Conservation (phyloP, 2,329 filamentous ascomycete species). For the Calonectria ilicicola region DNA sequence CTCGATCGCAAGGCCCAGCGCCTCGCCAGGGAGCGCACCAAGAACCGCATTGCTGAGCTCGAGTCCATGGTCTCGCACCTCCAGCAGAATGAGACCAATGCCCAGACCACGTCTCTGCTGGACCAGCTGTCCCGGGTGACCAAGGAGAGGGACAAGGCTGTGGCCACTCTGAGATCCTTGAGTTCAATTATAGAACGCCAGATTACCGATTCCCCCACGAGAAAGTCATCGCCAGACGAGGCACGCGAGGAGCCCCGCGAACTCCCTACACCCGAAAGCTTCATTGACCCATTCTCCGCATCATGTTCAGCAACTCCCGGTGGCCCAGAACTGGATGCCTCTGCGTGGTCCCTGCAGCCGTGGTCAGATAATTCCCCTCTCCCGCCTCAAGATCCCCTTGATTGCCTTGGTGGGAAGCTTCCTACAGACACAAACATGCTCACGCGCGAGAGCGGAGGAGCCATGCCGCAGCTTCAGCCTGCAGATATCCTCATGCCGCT, state of each 20-base stretch:
- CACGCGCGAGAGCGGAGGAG: not conserved
- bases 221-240: not conserved
- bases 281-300: not conserved
- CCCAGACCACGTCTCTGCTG: conserved; percentile 39
- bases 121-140: conserved; percentile 42
- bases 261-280: not conserved
- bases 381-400: not conserved
- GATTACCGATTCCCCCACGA: conserved; percentile 11
- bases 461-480: not conserved
- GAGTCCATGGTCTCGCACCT: conserved; percentile 45
- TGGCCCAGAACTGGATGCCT: not conserved
- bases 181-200: conserved; percentile 31
- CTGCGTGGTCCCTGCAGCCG: not conserved
- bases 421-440: not conserved
- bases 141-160: conserved; percentile 37
- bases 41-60: conserved; percentile 46
- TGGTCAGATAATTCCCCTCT: not conserved
- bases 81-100: conserved; percentile 38
- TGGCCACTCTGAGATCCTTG: conserved; percentile 29
- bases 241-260: conserved; percentile 4
- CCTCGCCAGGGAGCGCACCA: conserved; percentile 46
- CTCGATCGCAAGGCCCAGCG: conserved; percentile 48
- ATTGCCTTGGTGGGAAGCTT: not conserved
- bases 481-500: not conserved
- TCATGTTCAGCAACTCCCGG: not conserved